phyloP scores from a whole-genome alignment of 169 alveolate species.

The Plasmodium blacklocki region DNA sequence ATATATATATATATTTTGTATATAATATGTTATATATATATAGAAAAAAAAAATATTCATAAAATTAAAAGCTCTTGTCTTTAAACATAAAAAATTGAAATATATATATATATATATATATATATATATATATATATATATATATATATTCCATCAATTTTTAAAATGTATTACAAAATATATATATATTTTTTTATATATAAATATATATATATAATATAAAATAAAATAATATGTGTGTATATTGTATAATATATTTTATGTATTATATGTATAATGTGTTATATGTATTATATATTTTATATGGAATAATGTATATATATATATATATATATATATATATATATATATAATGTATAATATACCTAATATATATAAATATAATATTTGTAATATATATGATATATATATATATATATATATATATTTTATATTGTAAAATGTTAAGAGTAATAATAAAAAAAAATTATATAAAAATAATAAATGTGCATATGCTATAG shows the following conservation, averaged over 20 bases:
- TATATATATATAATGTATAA: not conserved
- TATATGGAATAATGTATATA: constrained; percentile 1
- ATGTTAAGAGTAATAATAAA: too few species aligned
- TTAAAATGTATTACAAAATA: constrained; percentile 21
- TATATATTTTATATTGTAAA: too few species aligned
- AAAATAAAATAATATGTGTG: not conserved
- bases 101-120: not conserved
- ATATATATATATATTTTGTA: not conserved
- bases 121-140: not conserved
- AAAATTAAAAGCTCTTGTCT: constrained; percentile 20
- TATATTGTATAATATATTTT: not conserved
- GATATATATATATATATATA: too few species aligned
- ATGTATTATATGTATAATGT: not conserved
- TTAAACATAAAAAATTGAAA: constrained; percentile 21
- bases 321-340: constrained; percentile 16
- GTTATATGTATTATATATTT: not conserved
- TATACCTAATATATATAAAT: too few species aligned
- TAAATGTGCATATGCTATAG: constrained; percentile 8
- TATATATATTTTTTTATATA: not conserved
- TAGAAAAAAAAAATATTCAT: not conserved
- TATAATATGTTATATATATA: too few species aligned
- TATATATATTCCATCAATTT: constrained; percentile 12
- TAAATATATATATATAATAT: not conserved
- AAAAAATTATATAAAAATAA: too few species aligned
- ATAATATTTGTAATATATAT: too few species aligned